phyloP scores from a whole-genome alignment of 495 filamentous ascomycete genomes.

The Bryoglossum gracile region DNA sequence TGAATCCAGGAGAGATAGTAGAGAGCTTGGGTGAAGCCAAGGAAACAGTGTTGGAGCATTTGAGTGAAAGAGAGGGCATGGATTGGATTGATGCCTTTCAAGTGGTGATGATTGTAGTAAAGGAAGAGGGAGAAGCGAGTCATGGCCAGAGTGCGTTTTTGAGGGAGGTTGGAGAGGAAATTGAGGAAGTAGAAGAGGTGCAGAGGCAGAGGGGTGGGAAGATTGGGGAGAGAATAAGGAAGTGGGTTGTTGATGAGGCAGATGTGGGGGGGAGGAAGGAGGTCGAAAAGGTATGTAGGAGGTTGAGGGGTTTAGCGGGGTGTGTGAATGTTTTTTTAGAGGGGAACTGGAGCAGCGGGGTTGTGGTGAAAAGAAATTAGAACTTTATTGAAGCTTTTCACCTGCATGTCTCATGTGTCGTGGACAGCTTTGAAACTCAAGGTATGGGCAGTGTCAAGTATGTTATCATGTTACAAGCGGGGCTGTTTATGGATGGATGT shows the following conservation, averaged over 20 bases:
- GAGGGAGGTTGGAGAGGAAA: constrained; percentile 2
- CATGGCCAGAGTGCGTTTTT: constrained; percentile 7
- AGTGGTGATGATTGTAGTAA: not conserved
- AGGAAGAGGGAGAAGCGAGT: not conserved
- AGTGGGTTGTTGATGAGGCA: not conserved
- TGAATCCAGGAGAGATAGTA: not conserved
- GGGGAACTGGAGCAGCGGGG: too few species aligned
- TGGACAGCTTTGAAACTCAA: too few species aligned
- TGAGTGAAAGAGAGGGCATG: not conserved
- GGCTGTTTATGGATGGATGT: too few species aligned
- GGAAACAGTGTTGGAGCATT: not conserved
- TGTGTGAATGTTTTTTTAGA: too few species aligned
- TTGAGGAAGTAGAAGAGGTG: constrained; percentile 5
- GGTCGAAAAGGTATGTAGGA: not conserved
- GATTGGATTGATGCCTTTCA: constrained; percentile 6
- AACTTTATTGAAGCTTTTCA: too few species aligned
- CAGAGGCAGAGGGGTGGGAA: constrained; percentile 1
- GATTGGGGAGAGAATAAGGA: not conserved
- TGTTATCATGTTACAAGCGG: too few species aligned
- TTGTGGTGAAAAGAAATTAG: too few species aligned
- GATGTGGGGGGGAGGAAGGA: not conserved
- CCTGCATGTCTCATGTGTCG: too few species aligned
- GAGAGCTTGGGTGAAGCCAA: not conserved
- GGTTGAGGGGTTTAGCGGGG: not conserved
- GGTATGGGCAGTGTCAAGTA: too few species aligned